A percentile compares a stretch with the other conserved stretches of the same genome.
phyloP scores from a whole-genome alignment of 129 eudicot species.

The Pulicaria dysenterica region DNA sequence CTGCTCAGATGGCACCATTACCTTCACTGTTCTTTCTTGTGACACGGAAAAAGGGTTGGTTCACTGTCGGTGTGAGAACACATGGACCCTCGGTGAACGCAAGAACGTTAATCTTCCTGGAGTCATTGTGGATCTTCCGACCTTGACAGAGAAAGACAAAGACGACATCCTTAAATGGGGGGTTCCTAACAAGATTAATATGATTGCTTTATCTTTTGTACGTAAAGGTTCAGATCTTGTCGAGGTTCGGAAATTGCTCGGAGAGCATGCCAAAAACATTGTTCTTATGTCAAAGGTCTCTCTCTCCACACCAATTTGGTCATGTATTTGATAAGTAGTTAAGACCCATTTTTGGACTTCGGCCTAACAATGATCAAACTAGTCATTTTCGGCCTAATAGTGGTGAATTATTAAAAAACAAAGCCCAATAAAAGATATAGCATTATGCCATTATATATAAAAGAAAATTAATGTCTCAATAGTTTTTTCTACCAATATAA shows the following conservation, averaged over 20 bases:
- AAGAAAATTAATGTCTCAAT: too few relatives aligned
- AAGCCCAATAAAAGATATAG: too few relatives aligned
- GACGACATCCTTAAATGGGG: conserved; percentile 46
- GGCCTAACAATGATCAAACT: too few relatives aligned
- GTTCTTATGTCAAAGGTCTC: conserved; percentile 44
- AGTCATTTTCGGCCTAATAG: too few relatives aligned
- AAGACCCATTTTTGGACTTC: too few relatives aligned
- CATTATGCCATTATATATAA: too few relatives aligned
- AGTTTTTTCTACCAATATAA: too few relatives aligned
- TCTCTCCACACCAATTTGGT: background rate
- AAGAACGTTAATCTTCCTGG: conserved; percentile 51
- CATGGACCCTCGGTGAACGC: conserved; percentile 46
- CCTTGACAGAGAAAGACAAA: conserved; percentile 45
- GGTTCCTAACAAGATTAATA: conserved; percentile 39
- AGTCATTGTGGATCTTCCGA: conserved; percentile 48
- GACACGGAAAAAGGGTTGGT: conserved; percentile 42
- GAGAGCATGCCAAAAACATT: conserved; percentile 45
- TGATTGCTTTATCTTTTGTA: conserved; percentile 47
- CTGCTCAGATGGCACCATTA: conserved; percentile 45
- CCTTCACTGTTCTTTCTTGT: conserved; percentile 43
- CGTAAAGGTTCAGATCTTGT: conserved; percentile 44
- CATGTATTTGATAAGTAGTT: background rate
- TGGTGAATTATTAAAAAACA: too few relatives aligned
- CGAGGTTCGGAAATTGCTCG: conserved; percentile 47
- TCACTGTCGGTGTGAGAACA: conserved; percentile 44